Conservation (phyloP, 495 filamentous ascomycete genomes). For the Xylaria acuta region DNA sequence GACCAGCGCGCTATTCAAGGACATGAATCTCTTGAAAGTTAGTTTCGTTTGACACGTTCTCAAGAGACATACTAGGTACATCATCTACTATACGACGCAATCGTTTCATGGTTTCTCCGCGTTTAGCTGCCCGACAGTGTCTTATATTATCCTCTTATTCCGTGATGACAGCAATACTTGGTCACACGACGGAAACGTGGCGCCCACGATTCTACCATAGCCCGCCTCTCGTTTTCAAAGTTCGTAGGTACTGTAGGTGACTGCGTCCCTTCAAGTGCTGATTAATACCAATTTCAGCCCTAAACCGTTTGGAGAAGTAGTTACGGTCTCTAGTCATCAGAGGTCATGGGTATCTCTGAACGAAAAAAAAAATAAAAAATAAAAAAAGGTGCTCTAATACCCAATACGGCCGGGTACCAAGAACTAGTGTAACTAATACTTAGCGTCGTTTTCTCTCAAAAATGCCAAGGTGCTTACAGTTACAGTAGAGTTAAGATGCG, state of each 20-base stretch:
- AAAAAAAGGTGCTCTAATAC: background rate
- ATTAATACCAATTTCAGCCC: background rate
- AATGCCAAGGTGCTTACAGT: no score
- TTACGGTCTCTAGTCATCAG: background rate
- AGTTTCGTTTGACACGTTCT: background rate
- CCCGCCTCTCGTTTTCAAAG: background rate
- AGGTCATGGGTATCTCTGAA: background rate
- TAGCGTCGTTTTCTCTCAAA: no score
- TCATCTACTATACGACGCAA: background rate
- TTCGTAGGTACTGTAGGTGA: constrained; percentile 8
- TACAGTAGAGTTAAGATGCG: no score
- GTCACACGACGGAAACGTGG: background rate
- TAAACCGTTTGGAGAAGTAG: background rate
- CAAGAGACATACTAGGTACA: background rate
- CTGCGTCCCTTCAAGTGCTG: background rate
- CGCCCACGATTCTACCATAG: background rate
- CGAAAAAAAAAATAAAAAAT: background rate
- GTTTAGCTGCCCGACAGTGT: background rate
- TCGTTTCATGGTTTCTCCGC: background rate
- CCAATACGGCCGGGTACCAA: no score
- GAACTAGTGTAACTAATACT: background rate
- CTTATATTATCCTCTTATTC: background rate
- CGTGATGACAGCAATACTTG: background rate
- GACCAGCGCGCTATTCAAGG: background rate
- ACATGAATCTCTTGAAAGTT: background rate